phyloP scores from a whole-genome alignment of 805 yeast genomes.

The Barnettozyma populi region DNA sequence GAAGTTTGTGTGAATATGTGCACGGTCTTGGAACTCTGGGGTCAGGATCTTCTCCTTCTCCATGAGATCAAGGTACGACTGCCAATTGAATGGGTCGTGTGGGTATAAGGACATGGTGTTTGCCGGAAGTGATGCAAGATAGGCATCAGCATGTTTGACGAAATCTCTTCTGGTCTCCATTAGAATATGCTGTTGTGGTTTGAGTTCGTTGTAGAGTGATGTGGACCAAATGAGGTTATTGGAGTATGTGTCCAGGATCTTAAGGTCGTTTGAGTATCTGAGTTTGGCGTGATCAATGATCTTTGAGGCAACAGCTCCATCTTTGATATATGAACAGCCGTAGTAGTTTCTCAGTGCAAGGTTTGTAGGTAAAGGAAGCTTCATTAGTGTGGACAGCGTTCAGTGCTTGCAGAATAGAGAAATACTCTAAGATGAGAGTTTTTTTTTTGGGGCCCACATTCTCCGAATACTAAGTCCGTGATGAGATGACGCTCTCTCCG shows the following conservation, averaged over 20 bases:
- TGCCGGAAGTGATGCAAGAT: conserved; percentile 4
- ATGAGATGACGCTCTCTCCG: no score
- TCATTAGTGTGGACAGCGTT: background rate
- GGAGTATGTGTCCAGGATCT: conserved; percentile 57
- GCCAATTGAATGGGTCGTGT: conserved; percentile 66
- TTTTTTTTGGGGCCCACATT: no score
- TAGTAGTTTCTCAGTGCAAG: conserved; percentile 12
- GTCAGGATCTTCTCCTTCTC: conserved; percentile 37
- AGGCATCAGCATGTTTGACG: conserved; percentile 12
- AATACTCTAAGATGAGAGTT: background rate
- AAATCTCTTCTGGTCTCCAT: conserved; percentile 46
- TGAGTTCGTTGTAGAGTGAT: conserved; percentile 50
- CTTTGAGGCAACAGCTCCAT: background rate
- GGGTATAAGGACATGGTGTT: conserved; percentile 29
- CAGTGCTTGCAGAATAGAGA: background rate
- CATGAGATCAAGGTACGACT: conserved; percentile 45
- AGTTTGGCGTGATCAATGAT: background rate
- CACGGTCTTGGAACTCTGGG: conserved; percentile 32
- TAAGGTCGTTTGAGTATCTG: conserved; percentile 17
- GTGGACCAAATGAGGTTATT: conserved; percentile 58
- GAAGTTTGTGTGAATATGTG: conserved; percentile 45
- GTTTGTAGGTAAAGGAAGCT: conserved; percentile 9
- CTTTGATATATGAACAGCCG: conserved; percentile 6
- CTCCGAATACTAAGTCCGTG: no score
- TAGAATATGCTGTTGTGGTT: conserved; percentile 60